Conservation (phyloP, 2,329 filamentous ascomycete genomes). For the Metarhizium sp. region DNA sequence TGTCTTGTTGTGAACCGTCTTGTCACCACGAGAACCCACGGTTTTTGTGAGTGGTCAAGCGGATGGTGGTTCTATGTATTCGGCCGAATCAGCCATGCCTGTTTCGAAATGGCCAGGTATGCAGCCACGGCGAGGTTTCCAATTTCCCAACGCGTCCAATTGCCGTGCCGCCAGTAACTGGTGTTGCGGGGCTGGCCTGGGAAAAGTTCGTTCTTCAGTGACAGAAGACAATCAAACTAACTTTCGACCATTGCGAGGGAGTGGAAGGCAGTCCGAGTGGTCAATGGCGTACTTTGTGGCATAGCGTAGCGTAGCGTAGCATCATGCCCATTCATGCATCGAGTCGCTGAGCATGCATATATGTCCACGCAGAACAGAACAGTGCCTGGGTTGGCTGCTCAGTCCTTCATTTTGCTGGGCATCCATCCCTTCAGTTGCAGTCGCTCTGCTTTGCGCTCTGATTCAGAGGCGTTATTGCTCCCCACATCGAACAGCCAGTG, state of each 20-base stretch:
- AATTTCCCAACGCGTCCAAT: background rate
- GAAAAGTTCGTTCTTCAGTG: no score
- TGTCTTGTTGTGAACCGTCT: no score
- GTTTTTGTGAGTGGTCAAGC: no score
- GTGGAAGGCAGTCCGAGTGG: background rate
- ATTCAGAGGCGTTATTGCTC: background rate
- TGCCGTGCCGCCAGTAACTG: background rate
- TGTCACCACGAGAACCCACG: no score
- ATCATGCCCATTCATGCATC: background rate
- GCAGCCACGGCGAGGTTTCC: background rate
- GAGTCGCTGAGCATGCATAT: no score
- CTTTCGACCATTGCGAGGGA: background rate
- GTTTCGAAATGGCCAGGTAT: background rate
- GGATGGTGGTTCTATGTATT: no score
- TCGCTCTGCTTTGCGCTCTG: conserved; percentile 9
- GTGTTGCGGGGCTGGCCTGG: background rate
- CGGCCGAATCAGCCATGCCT: no score
- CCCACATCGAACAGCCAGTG: conserved; percentile 30
- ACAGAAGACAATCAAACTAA: no score
- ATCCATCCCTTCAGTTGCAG: conserved; percentile 14
- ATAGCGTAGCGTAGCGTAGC: background rate
- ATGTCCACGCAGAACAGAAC: no score
- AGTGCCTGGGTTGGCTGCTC: background rate
- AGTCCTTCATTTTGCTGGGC: conserved; percentile 14
- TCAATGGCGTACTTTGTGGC: background rate